These are phyloP conservation scores for Candida pseudoglaebosa DNA, from an alignment of 805 yeast genomes.

Conservation along the genomic window DNA sequence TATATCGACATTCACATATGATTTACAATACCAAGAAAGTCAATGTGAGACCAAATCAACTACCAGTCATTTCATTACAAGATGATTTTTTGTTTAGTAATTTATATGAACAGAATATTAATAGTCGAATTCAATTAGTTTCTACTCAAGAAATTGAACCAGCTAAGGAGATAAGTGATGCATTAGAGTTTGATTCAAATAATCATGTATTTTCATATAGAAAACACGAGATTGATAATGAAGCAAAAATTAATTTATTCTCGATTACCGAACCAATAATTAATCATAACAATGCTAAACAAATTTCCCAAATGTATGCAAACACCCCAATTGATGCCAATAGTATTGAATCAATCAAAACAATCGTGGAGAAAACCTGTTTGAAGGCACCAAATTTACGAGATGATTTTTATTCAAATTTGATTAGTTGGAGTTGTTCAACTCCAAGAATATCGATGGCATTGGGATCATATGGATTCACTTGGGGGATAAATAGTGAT, in stretches of 20 bases:
- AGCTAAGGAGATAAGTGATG: slow-evolving; percentile 37
- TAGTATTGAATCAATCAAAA: slow-evolving; percentile 3
- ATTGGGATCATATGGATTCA: slow-evolving; percentile 50
- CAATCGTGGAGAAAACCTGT: slow-evolving; percentile 11
- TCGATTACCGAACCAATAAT: slow-evolving; percentile 16
- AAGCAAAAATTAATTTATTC: slow-evolving; percentile 6
- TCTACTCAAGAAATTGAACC: not conserved
- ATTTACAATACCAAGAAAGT: not conserved
- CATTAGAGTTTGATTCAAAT: slow-evolving; percentile 41
- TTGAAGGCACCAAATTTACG: slow-evolving; percentile 62
- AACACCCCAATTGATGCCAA: slow-evolving; percentile 1
- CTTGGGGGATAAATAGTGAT: slow-evolving; percentile 52
- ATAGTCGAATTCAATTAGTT: not conserved
- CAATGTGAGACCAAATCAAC: not conserved
- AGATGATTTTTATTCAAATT: slow-evolving; percentile 74
- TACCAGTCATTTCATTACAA: slow-evolving; percentile 12
- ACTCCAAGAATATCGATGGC: slow-evolving; percentile 62
- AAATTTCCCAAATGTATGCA: slow-evolving; percentile 10
- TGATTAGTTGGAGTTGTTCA: slow-evolving; percentile 64
- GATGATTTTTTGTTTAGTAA: slow-evolving; percentile 15
- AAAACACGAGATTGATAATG: slow-evolving; percentile 1
- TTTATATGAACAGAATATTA: slow-evolving; percentile 1
- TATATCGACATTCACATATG: slow-evolving; percentile 1
- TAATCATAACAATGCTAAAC: slow-evolving; percentile 10
- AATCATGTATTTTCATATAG: slow-evolving; percentile 40